These are phyloP conservation scores for Pelargonium cotyledonis DNA, from an alignment of 441 rosid genomes.

Conservation along the genomic window DNA sequence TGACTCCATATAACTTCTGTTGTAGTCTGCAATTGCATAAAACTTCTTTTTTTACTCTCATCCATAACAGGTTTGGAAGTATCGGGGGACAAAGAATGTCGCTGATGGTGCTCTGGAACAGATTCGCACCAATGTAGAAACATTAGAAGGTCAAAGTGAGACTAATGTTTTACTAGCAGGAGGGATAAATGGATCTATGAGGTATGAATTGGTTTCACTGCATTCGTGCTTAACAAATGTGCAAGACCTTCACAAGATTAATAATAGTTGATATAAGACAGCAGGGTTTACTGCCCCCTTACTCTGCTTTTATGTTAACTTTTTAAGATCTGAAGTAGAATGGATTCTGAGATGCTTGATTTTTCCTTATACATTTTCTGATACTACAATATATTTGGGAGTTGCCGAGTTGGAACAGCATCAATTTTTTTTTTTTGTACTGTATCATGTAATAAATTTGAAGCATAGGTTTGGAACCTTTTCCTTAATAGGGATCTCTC, in stretches of 20 bases:
- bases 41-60: not conserved
- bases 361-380: not conserved
- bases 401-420: not conserved
- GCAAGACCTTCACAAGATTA: not conserved
- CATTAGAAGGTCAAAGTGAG: constrained; percentile 46
- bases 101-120: constrained; percentile 54
- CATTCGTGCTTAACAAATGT: constrained; percentile 7
- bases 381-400: not conserved
- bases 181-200: constrained; percentile 42
- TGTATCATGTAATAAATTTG: not conserved
- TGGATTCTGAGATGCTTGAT: not conserved
- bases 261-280: not conserved
- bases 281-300: not conserved
- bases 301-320: not conserved
- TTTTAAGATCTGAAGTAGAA: not conserved
- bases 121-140: constrained; percentile 31
- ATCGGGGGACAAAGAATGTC: constrained; percentile 24
- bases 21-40: not conserved
- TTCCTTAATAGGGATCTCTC: not conserved
- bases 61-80: constrained; percentile 44
- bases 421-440: not conserved
- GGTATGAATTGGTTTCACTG: constrained; percentile 36
- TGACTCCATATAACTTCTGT: not conserved
- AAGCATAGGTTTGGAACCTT: not conserved
- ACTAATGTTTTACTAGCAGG: constrained; percentile 51